Conservation (phyloP, 2,329 filamentous ascomycete genomes). For the Exophiala calicioides region DNA sequence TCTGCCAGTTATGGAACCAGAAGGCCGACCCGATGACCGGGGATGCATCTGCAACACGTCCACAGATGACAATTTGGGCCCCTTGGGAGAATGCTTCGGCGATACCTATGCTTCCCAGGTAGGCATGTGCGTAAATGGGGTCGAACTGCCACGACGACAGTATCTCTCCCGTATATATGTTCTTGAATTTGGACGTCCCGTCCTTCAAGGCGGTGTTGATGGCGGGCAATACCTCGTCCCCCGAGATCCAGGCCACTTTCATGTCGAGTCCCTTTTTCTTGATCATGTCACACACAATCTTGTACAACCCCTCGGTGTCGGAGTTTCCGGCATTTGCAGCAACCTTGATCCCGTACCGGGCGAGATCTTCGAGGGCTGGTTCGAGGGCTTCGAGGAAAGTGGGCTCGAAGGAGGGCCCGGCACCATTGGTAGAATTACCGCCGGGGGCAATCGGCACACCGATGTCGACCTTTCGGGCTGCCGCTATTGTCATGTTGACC, state of each 20-base stretch:
- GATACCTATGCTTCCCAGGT: slow-evolving; percentile 45
- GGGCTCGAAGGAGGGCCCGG: slow-evolving; percentile 50
- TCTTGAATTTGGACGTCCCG: slow-evolving; percentile 41
- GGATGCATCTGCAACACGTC: slow-evolving; percentile 48
- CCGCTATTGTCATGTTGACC: slow-evolving; percentile 53
- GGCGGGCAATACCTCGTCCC: slow-evolving; percentile 46
- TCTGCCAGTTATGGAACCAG: slow-evolving; percentile 48
- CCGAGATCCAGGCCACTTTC: slow-evolving; percentile 52
- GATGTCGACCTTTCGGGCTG: slow-evolving; percentile 42
- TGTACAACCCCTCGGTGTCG: slow-evolving; percentile 44
- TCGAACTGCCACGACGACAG: slow-evolving; percentile 42
- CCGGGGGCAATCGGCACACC: slow-evolving; percentile 13
- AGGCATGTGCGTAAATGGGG: slow-evolving; percentile 36
- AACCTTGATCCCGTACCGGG: slow-evolving; percentile 45
- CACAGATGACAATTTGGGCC: slow-evolving; percentile 49
- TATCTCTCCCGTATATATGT: slow-evolving; percentile 42
- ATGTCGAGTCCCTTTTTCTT: slow-evolving; percentile 42
- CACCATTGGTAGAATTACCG: slow-evolving; percentile 21
- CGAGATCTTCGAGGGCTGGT: slow-evolving; percentile 43
- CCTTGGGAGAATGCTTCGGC: slow-evolving; percentile 42
- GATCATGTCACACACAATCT: slow-evolving; percentile 42
- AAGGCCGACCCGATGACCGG: slow-evolving; percentile 45
- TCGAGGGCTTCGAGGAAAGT: slow-evolving; percentile 54
- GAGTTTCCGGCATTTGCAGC: slow-evolving; percentile 49
- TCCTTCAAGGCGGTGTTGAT: slow-evolving; percentile 36